Base-by-base conservation (phyloP, 2,329 filamentous ascomycete genomes). In the Sporothrix mexicana region DNA sequence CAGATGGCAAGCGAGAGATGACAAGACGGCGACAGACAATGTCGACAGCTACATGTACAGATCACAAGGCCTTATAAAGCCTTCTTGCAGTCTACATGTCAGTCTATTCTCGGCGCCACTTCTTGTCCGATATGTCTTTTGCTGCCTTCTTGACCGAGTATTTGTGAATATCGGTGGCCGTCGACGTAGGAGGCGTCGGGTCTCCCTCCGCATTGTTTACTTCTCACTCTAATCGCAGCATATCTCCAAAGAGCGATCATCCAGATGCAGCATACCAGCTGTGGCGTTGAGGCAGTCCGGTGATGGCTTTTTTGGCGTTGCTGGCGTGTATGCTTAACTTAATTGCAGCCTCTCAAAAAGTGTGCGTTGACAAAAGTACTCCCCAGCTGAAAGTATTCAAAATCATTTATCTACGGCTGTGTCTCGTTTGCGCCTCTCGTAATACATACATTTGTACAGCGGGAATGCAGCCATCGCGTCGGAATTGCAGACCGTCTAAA, bases 221-320 rank as follows among this genome's bases (percentile, higher is more conserved):
- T 9, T 23, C 20, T 8, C 45, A 25, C 61, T 66, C 17, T 2
- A 49, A 66, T 66, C 41, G 41, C 61, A 66, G 41, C 61, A 66
- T 66, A 23, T 43, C 61, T 20, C 20, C n/a, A 51, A 43, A 36
- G 49, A 41, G 25, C 47, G 49, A 55, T 41, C 66, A n/a, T 17
- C 66, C n/a, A 41, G 30, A 17, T 69, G 13, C 49, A 41, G 67
- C 67, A 69, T 57, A 9, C 67, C 51, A 53, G 23, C 66, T 23
- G 12, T 17, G 51, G 36, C 51, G 51, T 23, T 55, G 36, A 36
- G 51, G 23, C 20, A 15, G n/a, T 23, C 47, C 30, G 41, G 20
- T n/a, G 43, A 36, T 36, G 30, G 30, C 4, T n/a, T 7, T 36
- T 36, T 36, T 4, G 30, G 30, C 30, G 30, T 36, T 36, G 30